Evolutionary conservation across 768 basidiomycete genomes (phyloP).

Genomic region (Trametes villosa): DNA sequence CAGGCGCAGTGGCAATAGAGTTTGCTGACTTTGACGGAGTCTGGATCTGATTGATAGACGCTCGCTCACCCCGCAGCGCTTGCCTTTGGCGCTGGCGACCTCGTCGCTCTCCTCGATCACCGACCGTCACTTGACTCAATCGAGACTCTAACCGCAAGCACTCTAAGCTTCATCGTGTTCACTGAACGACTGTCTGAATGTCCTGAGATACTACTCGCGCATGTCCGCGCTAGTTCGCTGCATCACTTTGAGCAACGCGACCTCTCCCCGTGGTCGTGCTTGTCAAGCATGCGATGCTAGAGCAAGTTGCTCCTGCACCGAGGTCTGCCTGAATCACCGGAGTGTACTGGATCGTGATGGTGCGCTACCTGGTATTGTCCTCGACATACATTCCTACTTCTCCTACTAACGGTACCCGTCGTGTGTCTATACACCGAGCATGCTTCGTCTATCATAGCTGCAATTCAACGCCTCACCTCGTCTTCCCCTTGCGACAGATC

Average conservation of each 20-base stretch:
- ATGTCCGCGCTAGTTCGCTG: no score
- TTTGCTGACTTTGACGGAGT: slow-evolving; percentile 23
- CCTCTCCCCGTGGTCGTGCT: slow-evolving; percentile 16
- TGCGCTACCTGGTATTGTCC: slow-evolving; percentile 22
- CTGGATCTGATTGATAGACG: neutral
- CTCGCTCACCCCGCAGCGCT: neutral
- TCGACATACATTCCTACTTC: neutral
- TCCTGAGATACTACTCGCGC: no score
- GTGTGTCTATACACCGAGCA: neutral
- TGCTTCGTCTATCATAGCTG: neutral
- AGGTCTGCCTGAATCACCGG: slow-evolving; percentile 24
- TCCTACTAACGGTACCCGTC: neutral
- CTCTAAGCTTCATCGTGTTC: no score
- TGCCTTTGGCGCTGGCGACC: neutral
- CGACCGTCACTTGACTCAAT: no score
- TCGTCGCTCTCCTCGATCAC: neutral
- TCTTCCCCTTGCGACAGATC: slow-evolving; percentile 10
- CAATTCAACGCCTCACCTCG: neutral
- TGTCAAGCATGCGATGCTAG: slow-evolving; percentile 26
- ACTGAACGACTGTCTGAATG: no score
- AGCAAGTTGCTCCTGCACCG: neutral
- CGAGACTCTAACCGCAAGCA: no score
- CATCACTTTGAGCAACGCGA: slow-evolving; percentile 25
- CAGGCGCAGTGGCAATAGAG: slow-evolving; percentile 23
- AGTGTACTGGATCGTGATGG: slow-evolving; percentile 19